Conservation (phyloP, 495 filamentous ascomycete species). For the Hypomontagnella submonticulosa region DNA sequence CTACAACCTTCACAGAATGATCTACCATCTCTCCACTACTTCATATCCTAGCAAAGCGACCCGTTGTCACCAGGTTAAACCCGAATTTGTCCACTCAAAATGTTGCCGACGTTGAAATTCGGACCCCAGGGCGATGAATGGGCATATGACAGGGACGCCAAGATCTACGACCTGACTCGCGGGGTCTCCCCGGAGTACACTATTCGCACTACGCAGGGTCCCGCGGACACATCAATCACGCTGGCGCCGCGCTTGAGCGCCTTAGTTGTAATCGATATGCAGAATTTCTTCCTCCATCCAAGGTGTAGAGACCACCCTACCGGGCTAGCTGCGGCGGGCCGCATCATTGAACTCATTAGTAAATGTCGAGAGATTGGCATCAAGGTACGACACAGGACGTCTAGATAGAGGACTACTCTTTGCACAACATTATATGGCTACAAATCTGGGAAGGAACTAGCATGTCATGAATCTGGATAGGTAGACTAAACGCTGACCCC, state of each 20-base stretch:
- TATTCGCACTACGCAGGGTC: constrained; percentile 32
- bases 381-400: constrained; percentile 41
- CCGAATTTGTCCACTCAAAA: not conserved
- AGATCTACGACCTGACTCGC: constrained; percentile 41
- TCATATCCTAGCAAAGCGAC: constrained; percentile 3
- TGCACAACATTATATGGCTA: not conserved
- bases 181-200: constrained; percentile 24
- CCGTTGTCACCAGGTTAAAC: constrained; percentile 1
- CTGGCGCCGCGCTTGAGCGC: constrained; percentile 50
- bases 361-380: constrained; percentile 58
- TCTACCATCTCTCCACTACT: constrained; percentile 3
- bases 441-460: not conserved
- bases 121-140: constrained; percentile 44
- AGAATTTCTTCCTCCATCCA: constrained; percentile 68
- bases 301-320: constrained; percentile 50
- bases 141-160: constrained; percentile 29
- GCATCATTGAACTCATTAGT: constrained; percentile 47
- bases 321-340: constrained; percentile 49
- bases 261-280: constrained; percentile 69
- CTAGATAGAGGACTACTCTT: not conserved
- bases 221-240: constrained; percentile 30
- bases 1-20: constrained; percentile 4
- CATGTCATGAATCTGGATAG: too few species aligned
- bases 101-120: constrained; percentile 25
- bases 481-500: constrained; percentile 13